Conservation (phyloP, 352 stramenopile species). For the Pythium brassicae region DNA sequence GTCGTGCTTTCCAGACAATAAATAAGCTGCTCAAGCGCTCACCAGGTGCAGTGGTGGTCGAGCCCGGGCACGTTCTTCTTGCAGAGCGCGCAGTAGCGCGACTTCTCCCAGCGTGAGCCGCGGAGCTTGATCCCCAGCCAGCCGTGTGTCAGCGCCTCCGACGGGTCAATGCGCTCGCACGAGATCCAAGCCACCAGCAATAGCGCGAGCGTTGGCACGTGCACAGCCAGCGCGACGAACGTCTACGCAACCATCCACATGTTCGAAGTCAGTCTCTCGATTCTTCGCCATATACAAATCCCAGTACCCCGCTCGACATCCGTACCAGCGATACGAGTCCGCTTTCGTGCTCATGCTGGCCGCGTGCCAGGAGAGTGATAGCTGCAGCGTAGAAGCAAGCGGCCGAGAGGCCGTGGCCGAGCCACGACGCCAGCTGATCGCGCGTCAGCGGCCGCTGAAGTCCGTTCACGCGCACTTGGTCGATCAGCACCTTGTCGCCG, state of each 20-base stretch:
- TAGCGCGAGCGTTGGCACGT: slow-evolving; percentile 43
- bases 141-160: slow-evolving; percentile 33
- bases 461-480: slow-evolving; percentile 56
- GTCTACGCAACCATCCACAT: slow-evolving; percentile 25
- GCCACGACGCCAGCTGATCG: slow-evolving; percentile 75
- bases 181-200: slow-evolving; percentile 62
- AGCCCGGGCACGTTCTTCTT: slow-evolving; percentile 73
- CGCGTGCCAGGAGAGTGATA: slow-evolving; percentile 16
- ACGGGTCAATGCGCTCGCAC: slow-evolving; percentile 68
- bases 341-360: slow-evolving; percentile 2
- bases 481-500: slow-evolving; percentile 20
- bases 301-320: neutral
- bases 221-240: slow-evolving; percentile 41
- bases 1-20: neutral
- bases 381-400: slow-evolving; percentile 55
- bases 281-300: slow-evolving; percentile 4
- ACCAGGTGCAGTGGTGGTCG: slow-evolving; percentile 87
- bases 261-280: slow-evolving; percentile 7
- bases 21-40: neutral
- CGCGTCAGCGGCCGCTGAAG: slow-evolving; percentile 66
- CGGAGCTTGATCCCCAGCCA: slow-evolving; percentile 73
- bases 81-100: slow-evolving; percentile 76
- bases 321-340: slow-evolving; percentile 14
- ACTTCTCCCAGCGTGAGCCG: slow-evolving; percentile 74
- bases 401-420: slow-evolving; percentile 60